A percentile compares a stretch with the other conserved stretches of the same genome.
Conservation (phyloP, 2,329 filamentous ascomycete species). For the Rhynchosporium secalis region DNA sequence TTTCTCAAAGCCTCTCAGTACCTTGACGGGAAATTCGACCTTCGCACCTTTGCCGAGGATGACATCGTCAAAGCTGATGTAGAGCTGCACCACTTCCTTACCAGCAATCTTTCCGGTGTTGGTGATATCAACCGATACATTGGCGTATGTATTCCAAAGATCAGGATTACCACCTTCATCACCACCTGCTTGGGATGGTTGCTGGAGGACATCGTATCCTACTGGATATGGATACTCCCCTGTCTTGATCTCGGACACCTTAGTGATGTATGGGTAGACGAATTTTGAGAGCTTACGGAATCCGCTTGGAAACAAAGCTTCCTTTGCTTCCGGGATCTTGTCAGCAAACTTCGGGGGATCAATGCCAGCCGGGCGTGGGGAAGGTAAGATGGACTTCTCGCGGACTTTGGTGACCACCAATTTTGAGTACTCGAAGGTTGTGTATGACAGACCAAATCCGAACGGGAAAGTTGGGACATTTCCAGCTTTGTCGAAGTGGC, state of each 20-base stretch:
- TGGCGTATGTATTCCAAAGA: constrained; percentile 57
- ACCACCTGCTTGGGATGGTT: constrained; percentile 60
- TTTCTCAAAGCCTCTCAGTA: constrained; percentile 74
- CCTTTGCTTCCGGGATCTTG: constrained; percentile 50
- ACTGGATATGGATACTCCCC: constrained; percentile 43
- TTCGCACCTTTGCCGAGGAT: constrained; percentile 26
- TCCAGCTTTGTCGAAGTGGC: constrained; percentile 76
- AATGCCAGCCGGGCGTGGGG: constrained; percentile 41
- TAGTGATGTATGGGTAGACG: constrained; percentile 61
- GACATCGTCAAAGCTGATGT: constrained; percentile 46
- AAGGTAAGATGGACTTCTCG: constrained; percentile 39
- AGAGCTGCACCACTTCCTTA: constrained; percentile 57
- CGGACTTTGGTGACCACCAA: constrained; percentile 46
- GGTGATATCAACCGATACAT: constrained; percentile 53
- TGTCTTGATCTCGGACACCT: constrained; percentile 42
- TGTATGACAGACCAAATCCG: constrained; percentile 77
- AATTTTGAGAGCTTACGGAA: constrained; percentile 61
- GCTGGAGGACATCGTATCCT: constrained; percentile 49
- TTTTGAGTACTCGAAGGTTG: constrained; percentile 57
- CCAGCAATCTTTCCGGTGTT: constrained; percentile 58
- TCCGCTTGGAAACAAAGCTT: constrained; percentile 55
- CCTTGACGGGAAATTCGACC: constrained; percentile 62
- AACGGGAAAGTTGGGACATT: constrained; percentile 82
- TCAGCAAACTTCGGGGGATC: constrained; percentile 52
- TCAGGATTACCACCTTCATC: constrained; percentile 58